A percentile compares a stretch with the other conserved stretches of the same genome.
Evolutionary conservation across 768 basidiomycete genomes (phyloP).

Genomic region (Boletus subparvulus): DNA sequence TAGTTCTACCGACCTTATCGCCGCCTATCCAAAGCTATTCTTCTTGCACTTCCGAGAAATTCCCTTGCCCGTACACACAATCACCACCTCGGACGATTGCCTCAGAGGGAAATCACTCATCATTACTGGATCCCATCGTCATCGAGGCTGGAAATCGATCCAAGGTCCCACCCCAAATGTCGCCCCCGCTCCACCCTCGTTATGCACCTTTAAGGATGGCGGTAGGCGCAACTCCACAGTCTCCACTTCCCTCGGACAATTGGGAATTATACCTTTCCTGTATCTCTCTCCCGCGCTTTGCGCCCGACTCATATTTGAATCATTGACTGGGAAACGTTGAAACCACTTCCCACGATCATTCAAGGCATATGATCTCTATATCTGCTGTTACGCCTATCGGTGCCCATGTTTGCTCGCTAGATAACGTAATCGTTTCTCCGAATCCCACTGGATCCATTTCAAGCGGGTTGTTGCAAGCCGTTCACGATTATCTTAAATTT

Average conservation of each 20-base stretch:
- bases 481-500: background rate
- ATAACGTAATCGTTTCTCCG: background rate
- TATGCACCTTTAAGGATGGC: background rate
- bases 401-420: background rate
- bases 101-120: background rate
- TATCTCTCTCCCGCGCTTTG: constrained; percentile 4
- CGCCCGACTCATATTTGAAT: background rate
- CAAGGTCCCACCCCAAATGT: background rate
- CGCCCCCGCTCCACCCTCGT: background rate
- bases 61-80: background rate
- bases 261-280: background rate
- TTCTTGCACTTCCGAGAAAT: background rate
- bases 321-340: background rate
- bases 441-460: too few relatives aligned
- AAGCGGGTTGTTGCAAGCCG: too few relatives aligned
- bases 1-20: background rate
- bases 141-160: background rate
- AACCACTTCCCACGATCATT: constrained; percentile 9
- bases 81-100: background rate
- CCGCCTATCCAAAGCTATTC: background rate
- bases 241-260: background rate
- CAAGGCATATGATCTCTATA: background rate
- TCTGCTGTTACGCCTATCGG: constrained; percentile 9
- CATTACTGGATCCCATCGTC: background rate
- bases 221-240: background rate